A percentile compares a stretch with the other conserved stretches of the same genome.
Evolutionary conservation across 371 early-diverging fungal genomes (phyloP).

Genomic region (Saksenaea vasiformis): DNA sequence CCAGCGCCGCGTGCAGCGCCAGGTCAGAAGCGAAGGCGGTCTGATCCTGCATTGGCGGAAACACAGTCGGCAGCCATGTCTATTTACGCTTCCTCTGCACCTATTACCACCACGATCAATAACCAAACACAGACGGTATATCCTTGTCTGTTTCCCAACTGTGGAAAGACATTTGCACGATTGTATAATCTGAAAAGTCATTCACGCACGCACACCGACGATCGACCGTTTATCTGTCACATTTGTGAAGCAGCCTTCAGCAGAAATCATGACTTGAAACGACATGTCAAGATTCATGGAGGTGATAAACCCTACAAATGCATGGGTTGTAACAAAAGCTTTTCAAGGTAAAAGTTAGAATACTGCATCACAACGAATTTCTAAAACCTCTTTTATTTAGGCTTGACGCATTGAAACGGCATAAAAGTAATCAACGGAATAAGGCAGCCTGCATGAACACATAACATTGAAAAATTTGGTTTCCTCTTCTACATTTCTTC

Average conservation of each 20-base stretch:
- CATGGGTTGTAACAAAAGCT: conserved; percentile 79
- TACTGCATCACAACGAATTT: not conserved
- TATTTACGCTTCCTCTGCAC: conserved; percentile 51
- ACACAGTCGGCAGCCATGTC: conserved; percentile 53
- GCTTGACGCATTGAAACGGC: conserved; percentile 55
- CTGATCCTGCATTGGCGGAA: conserved; percentile 48
- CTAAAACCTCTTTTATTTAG: conserved; percentile 14
- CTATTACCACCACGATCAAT: conserved; percentile 51
- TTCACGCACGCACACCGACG: conserved; percentile 77
- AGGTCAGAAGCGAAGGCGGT: conserved; percentile 44
- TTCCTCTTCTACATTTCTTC: conserved; percentile 8
- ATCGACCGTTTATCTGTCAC: conserved; percentile 78
- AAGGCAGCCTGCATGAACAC: conserved; percentile 37
- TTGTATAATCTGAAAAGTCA: conserved; percentile 83
- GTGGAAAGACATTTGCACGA: conserved; percentile 76
- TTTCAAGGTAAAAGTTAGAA: conserved; percentile 53
- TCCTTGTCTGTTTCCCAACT: conserved; percentile 70
- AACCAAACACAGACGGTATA: conserved; percentile 54
- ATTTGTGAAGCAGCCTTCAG: conserved; percentile 78
- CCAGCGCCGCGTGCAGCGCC: conserved; percentile 15
- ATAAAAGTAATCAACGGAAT: conserved; percentile 52
- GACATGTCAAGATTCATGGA: conserved; percentile 86
- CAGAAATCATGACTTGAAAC: conserved; percentile 86
- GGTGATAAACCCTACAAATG: conserved; percentile 85
- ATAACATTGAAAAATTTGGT: conserved; percentile 4